Conservation (phyloP, 1,284 basidiomycete genomes). For the Rhodofomes roseus region DNA sequence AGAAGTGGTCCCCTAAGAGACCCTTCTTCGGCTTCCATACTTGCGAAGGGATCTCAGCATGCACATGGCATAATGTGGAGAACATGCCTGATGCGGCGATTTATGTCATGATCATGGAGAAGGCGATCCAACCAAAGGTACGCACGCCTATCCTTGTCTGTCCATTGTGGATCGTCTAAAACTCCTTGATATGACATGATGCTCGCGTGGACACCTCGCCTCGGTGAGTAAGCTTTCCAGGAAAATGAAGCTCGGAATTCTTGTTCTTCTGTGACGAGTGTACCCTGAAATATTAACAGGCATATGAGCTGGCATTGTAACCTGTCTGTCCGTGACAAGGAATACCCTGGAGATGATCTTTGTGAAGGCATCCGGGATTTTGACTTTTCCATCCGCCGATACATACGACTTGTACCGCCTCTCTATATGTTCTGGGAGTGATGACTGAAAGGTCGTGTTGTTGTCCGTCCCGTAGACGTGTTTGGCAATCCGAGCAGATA, state of each 20-base stretch:
- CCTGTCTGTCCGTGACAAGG: neutral
- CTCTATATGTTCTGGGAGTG: constrained; percentile 30
- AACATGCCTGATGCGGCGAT: constrained; percentile 34
- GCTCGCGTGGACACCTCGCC: constrained; percentile 26
- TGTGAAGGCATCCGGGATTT: constrained; percentile 30
- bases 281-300: constrained; percentile 27
- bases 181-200: constrained; percentile 39
- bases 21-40: constrained; percentile 14
- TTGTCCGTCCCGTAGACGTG: constrained; percentile 33
- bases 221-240: constrained; percentile 30
- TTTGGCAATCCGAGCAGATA: constrained; percentile 32
- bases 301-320: neutral
- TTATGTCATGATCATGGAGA: too few species aligned
- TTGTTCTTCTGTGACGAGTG: constrained; percentile 31
- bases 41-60: constrained; percentile 36
- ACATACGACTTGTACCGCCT: constrained; percentile 16
- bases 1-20: constrained; percentile 30
- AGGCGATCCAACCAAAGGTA: neutral
- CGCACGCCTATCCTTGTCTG: constrained; percentile 40
- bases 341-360: constrained; percentile 31
- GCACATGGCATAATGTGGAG: constrained; percentile 38
- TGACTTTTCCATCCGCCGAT: constrained; percentile 27
- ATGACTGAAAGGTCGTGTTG: constrained; percentile 23
- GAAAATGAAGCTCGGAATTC: constrained; percentile 35
- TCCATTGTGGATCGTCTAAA: constrained; percentile 37